Evolutionary conservation across 2,329 filamentous ascomycete species (phyloP), one percentile per base, ranked within the genome.

Genomic region (Didymella exigua): DNA sequence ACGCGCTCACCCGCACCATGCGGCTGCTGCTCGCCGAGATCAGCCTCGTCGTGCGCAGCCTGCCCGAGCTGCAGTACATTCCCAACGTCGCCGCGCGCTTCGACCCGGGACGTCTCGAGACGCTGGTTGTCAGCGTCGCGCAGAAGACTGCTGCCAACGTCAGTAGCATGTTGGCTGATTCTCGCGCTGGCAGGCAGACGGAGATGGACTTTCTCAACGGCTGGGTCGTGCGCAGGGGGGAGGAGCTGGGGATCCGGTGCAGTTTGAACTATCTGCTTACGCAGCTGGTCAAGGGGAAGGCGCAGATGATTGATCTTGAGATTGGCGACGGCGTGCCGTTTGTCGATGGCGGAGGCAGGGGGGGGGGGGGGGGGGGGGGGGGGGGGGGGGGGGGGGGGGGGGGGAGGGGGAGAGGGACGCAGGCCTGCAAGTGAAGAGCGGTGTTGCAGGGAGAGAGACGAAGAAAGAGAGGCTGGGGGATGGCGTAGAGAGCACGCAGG

Each of bases 121-220:
- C 82, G 26, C 74, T 88, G n/a, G 78, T 85, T 8, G 75, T 81
- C 4, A 80, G 78, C 48, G 77, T 89, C 3, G 80, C 83, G 19
- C 68, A 77, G 26, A 79, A 76, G 44, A 87, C 84, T 11, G 78
- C 79, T 11, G 75, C 82, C 50, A 85, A 86, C 46, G 77, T 81
- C 5, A 90, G 86, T 65, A 82, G 80, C 18, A 91, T 96, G 86
- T 77, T 90, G 5, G 81, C 83, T 48, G 85, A 88, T 65, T 78
- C 93, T 11, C 77, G 84, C 10, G 72, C 76, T 1, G 88, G 89
- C 1, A 53, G 69, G 11, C 76, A 80, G 54, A 91, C 90, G 0
- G 91, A 96, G 66, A 84, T 97, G 34, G 85, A 93, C 40, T 96
- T 88, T 67, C 84, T 93, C 63, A 97, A 96, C 71, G 93, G 93